Evolutionary conservation across 345 rosid species (phyloP).

Genomic region (Iberis pinnata): DNA sequence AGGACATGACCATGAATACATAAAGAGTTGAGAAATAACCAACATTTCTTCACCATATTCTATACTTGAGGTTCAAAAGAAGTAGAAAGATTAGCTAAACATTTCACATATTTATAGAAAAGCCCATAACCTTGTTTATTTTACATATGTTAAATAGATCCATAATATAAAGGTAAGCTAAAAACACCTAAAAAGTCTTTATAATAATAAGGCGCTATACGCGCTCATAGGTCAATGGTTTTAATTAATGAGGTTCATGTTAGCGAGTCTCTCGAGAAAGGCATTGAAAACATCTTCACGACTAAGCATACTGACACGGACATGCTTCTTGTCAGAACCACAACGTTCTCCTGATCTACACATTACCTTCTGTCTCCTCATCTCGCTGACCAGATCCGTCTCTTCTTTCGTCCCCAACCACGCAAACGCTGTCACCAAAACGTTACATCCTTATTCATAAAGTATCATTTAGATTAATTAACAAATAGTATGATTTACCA

Average conservation of each 20-base stretch:
- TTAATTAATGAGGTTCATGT: slow-evolving; percentile 30
- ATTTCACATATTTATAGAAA: too few relatives aligned
- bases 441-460: slow-evolving; percentile 18
- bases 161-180: too few relatives aligned
- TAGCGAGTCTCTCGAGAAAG: slow-evolving; percentile 58
- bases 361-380: slow-evolving; percentile 44
- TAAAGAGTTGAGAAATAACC: too few relatives aligned
- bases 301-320: slow-evolving; percentile 66
- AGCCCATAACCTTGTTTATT: too few relatives aligned
- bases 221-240: slow-evolving; percentile 19
- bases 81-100: too few relatives aligned
- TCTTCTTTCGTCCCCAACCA: slow-evolving; percentile 66
- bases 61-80: too few relatives aligned
- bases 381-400: slow-evolving; percentile 35
- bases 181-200: too few relatives aligned
- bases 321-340: slow-evolving; percentile 43
- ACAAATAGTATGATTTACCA: slow-evolving; percentile 46
- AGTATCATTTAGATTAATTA: too few relatives aligned
- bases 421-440: slow-evolving; percentile 52
- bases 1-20: too few relatives aligned
- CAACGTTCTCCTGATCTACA: slow-evolving; percentile 53
- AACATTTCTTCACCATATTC: too few relatives aligned
- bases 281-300: slow-evolving; percentile 45
- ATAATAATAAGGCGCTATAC: too few relatives aligned
- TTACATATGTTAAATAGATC: too few relatives aligned